These are phyloP conservation scores for Trypanosoma platydactyli DNA, from an alignment of 208 protist genomes.

Conservation along the genomic window DNA sequence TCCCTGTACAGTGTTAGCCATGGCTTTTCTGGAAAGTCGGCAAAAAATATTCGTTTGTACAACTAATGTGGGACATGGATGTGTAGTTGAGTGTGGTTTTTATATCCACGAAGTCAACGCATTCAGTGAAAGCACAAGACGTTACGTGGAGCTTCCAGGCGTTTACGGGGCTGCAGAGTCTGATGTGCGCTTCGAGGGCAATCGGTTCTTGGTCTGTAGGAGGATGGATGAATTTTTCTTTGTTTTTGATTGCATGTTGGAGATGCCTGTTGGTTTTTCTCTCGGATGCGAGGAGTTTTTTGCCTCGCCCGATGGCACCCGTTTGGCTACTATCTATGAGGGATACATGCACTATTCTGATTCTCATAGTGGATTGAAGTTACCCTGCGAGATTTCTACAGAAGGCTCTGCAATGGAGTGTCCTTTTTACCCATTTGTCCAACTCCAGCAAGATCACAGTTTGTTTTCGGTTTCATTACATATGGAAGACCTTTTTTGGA, in stretches of 20 bases:
- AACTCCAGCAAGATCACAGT: slow-evolving; percentile 4
- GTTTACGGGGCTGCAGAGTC: slow-evolving; percentile 43
- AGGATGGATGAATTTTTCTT: slow-evolving; percentile 43
- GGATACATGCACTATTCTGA: slow-evolving; percentile 36
- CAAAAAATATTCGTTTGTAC: slow-evolving; percentile 46
- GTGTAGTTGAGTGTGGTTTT: slow-evolving; percentile 48
- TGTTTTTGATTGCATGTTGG: slow-evolving; percentile 53
- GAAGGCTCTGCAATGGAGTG: neutral
- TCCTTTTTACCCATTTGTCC: neutral
- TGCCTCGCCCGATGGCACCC: slow-evolving; percentile 44
- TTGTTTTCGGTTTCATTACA: slow-evolving; percentile 6
- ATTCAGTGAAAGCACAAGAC: slow-evolving; percentile 30
- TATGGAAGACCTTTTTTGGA: slow-evolving; percentile 2
- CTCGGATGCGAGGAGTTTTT: slow-evolving; percentile 55
- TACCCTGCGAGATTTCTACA: neutral
- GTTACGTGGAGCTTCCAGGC: slow-evolving; percentile 38
- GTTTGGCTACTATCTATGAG: slow-evolving; percentile 48
- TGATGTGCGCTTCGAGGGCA: slow-evolving; percentile 44
- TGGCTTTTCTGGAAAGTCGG: slow-evolving; percentile 37
- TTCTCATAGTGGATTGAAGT: neutral
- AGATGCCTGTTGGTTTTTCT: slow-evolving; percentile 49
- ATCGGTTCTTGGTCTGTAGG: slow-evolving; percentile 56
- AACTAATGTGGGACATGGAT: slow-evolving; percentile 27
- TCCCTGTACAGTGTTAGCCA: slow-evolving; percentile 48
- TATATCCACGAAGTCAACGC: slow-evolving; percentile 40